Evolutionary conservation across 805 yeast genomes (phyloP).

Genomic region (Candida ponderosae): DNA sequence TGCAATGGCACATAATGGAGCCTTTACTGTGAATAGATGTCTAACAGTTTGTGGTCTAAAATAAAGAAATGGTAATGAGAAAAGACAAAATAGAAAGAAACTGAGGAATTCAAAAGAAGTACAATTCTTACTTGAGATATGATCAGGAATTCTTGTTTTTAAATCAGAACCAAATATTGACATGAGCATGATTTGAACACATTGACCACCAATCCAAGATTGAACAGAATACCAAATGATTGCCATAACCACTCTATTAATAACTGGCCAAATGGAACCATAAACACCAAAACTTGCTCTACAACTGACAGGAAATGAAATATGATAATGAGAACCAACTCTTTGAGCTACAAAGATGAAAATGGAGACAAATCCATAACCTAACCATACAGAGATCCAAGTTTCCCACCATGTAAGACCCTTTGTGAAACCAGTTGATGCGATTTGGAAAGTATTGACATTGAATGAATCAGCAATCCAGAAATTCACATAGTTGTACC

Average conservation of each 20-base stretch:
- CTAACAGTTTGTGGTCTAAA: slow-evolving; percentile 77
- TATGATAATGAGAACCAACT: slow-evolving; percentile 73
- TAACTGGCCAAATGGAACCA: slow-evolving; percentile 82
- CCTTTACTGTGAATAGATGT: slow-evolving; percentile 78
- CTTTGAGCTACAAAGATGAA: slow-evolving; percentile 70
- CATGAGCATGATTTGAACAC: slow-evolving; percentile 69
- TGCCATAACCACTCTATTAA: slow-evolving; percentile 84
- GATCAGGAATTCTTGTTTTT: slow-evolving; percentile 55
- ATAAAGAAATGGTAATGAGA: slow-evolving; percentile 73
- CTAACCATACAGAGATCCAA: slow-evolving; percentile 89
- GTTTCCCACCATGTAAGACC: slow-evolving; percentile 90
- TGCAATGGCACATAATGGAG: slow-evolving; percentile 72
- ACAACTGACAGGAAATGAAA: slow-evolving; percentile 77
- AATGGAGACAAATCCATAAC: slow-evolving; percentile 61
- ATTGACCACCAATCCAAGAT: slow-evolving; percentile 76
- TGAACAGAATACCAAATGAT: slow-evolving; percentile 88
- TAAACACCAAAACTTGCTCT: slow-evolving; percentile 82
- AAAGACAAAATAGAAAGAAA: slow-evolving; percentile 78
- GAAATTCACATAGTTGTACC: slow-evolving; percentile 73
- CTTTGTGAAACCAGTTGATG: slow-evolving; percentile 72
- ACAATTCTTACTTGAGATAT: slow-evolving; percentile 49
- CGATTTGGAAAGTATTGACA: slow-evolving; percentile 87
- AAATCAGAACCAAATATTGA: slow-evolving; percentile 68
- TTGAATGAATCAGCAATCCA: slow-evolving; percentile 91
- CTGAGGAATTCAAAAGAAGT: slow-evolving; percentile 67